A percentile compares a stretch with the other conserved stretches of the same genome.
phyloP scores from a whole-genome alignment of 2,329 filamentous ascomycete genomes.

The Zalaria sp. region DNA sequence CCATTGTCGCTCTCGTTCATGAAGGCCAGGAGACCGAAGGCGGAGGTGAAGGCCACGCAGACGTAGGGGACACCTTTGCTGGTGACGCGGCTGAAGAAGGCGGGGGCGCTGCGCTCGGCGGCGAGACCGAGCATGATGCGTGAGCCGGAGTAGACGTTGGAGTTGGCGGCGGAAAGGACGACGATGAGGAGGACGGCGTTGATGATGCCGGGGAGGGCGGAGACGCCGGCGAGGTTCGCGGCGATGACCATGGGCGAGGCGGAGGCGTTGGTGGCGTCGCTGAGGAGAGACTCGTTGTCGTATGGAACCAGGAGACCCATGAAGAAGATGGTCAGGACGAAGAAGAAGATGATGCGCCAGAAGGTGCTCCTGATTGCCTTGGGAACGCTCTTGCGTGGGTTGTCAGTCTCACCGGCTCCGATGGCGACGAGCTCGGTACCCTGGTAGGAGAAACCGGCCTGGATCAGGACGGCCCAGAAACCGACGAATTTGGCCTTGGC shows the following conservation, averaged over 20 bases:
- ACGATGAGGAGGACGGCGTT: constrained; percentile 46
- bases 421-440: constrained; percentile 41
- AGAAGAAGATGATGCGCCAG: constrained; percentile 22
- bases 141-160: constrained; percentile 43
- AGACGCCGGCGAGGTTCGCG: constrained; percentile 46
- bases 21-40: constrained; percentile 57
- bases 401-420: constrained; percentile 36
- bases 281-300: constrained; percentile 22
- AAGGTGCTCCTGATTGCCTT: constrained; percentile 21
- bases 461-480: constrained; percentile 43
- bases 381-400: constrained; percentile 33
- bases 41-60: constrained; percentile 28
- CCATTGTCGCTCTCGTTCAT: constrained; percentile 54
- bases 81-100: constrained; percentile 26
- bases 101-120: constrained; percentile 29
- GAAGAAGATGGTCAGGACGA: constrained; percentile 21
- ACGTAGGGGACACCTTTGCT: constrained; percentile 30
- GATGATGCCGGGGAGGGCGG: constrained; percentile 47
- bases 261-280: constrained; percentile 26
- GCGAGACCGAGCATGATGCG: constrained; percentile 56
- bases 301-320: constrained; percentile 21
- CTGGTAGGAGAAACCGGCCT: constrained; percentile 42
- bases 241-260: constrained; percentile 55
- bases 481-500: constrained; percentile 24
- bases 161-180: constrained; percentile 47